Conservation (phyloP, 1,284 basidiomycete species). For the Ustilago shanxiensis region DNA sequence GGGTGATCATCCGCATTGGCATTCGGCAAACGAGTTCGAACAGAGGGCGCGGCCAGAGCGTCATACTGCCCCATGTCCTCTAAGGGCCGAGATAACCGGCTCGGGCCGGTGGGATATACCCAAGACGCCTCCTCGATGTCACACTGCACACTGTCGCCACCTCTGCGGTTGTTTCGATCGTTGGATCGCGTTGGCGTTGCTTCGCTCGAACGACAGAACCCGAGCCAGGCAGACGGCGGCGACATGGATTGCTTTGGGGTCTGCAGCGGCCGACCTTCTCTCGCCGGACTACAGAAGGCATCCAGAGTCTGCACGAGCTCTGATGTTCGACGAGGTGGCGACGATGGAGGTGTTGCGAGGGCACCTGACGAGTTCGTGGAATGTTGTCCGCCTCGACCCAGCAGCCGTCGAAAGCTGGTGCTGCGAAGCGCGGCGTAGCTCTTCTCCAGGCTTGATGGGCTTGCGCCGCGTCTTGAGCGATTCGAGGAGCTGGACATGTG, state of each 20-base stretch:
- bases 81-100: not conserved
- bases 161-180: not conserved
- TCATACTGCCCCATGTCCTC: not conserved
- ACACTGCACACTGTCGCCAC: conserved; percentile 5
- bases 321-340: conserved; percentile 12
- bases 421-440: conserved; percentile 35
- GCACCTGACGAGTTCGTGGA: not conserved
- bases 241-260: conserved; percentile 8
- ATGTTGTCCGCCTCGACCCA: conserved; percentile 20
- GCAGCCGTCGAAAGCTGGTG: conserved; percentile 37
- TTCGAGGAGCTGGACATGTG: conserved; percentile 29
- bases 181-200: conserved; percentile 24
- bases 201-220: conserved; percentile 29
- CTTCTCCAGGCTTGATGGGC: conserved; percentile 24
- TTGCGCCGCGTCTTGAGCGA: conserved; percentile 21
- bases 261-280: not conserved
- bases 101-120: conserved; percentile 5
- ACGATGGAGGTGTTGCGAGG: not conserved
- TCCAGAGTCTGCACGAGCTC: conserved; percentile 6
- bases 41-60: not conserved
- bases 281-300: conserved; percentile 14
- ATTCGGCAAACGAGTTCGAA: not conserved
- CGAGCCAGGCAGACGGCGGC: conserved; percentile 23
- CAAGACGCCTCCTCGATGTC: not conserved
- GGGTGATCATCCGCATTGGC: not conserved